Evolutionary conservation across 257 asterid species (phyloP).

Genomic region (Penstemon newberryi): DNA sequence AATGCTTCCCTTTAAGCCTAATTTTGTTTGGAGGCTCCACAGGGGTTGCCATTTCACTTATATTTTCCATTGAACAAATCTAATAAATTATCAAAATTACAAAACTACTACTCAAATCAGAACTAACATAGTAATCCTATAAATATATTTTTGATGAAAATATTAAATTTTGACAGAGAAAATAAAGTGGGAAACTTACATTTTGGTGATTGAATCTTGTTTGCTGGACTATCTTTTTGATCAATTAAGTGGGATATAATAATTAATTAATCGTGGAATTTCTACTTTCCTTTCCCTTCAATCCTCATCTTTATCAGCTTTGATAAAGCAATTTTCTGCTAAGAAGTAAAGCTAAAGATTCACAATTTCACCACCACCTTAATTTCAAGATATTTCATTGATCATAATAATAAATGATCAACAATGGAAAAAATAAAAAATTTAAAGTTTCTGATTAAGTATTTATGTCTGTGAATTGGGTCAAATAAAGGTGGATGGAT

Average conservation of each 20-base stretch:
- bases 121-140: no score
- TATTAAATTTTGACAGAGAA: background rate
- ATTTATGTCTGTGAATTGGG: background rate
- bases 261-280: conserved; percentile 19
- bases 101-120: background rate
- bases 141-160: background rate
- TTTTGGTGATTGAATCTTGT: conserved; percentile 10
- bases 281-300: conserved; percentile 39
- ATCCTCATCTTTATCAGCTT: conserved; percentile 31
- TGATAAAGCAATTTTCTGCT: conserved; percentile 20
- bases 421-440: no score
- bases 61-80: conserved; percentile 5
- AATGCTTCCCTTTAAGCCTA: conserved; percentile 34
- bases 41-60: conserved; percentile 32
- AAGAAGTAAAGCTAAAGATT: conserved; percentile 36
- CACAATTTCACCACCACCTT: conserved; percentile 22
- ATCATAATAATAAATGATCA: background rate
- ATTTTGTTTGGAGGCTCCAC: conserved; percentile 40
- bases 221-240: conserved; percentile 5
- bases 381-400: conserved; percentile 3
- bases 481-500: background rate
- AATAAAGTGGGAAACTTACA: conserved; percentile 29
- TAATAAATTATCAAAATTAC: background rate
- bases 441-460: no score
- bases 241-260: conserved; percentile 5